These are phyloP conservation scores for Kernera saxatilis DNA, from an alignment of 345 rosid genomes.

Conservation along the genomic window DNA sequence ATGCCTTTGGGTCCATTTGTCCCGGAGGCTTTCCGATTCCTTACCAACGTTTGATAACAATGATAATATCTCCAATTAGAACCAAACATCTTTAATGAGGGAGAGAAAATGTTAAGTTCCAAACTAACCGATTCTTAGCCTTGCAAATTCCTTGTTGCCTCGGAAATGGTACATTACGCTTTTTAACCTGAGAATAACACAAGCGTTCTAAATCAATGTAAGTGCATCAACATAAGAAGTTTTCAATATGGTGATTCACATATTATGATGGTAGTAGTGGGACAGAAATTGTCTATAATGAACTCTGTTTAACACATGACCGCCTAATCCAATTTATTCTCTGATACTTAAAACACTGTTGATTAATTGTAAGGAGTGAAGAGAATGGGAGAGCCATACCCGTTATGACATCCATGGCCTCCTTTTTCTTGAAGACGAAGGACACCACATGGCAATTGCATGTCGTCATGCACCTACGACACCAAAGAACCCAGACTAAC, in stretches of 20 bases:
- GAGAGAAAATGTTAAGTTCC: not conserved
- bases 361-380: too few species aligned
- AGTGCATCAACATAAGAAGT: not conserved
- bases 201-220: too few species aligned
- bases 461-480: constrained; percentile 77
- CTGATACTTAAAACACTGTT: too few species aligned
- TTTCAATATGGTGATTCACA: not conserved
- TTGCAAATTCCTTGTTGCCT: constrained; percentile 75
- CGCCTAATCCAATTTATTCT: too few species aligned
- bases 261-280: not conserved
- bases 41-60: constrained; percentile 7
- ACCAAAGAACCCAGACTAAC: not conserved
- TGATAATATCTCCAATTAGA: not conserved
- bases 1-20: constrained; percentile 98
- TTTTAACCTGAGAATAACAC: constrained; percentile 46
- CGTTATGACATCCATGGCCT: constrained; percentile 84
- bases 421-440: constrained; percentile 85
- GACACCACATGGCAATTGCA: constrained; percentile 80
- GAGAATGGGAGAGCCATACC: constrained; percentile 37
- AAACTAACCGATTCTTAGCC: constrained; percentile 81
- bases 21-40: constrained; percentile 90
- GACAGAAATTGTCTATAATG: not conserved
- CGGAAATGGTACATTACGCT: constrained; percentile 69
- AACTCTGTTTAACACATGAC: not conserved
- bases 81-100: not conserved